Evolutionary conservation across 352 stramenopile genomes (phyloP), one percentile per base, ranked within the genome.

Genomic region (Pythium rishiriense): DNA sequence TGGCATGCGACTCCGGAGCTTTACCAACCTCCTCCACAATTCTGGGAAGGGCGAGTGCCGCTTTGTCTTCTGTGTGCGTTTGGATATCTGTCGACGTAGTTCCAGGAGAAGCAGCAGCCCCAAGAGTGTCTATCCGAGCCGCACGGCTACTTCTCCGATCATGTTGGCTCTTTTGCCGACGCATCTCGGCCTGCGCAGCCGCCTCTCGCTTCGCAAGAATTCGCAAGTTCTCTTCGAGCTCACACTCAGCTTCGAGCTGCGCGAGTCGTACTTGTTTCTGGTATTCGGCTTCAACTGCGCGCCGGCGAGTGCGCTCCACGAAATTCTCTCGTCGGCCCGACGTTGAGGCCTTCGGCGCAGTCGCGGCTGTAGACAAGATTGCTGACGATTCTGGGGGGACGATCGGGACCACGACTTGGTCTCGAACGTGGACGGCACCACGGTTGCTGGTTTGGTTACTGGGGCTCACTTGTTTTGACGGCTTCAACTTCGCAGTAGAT

Each of bases 191-290:
- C 52, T 73, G 35, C 63, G 64, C 29, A 64, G 64, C 1, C 11
- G 74, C 77, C 39, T 84, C 73, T 0, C 80, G 71, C 35, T 69
- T 77, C 17, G 74, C 74, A 61, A 81, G 77, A 57, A 91, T 86
- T 15, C 78, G 75, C 33, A 91, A 52, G 43, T 91, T 91, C 54
- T 91, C 83, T 58, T 91, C 79, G 21, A 91, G 55, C 51, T 91
- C 83, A 46, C 83, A 91, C 60, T 91, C 78, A 2, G 78, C 78
- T 52, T 91, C 78, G 1, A 91, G 67, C 52, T 91, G 70, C 24
- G 78, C 83, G 8, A 91, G 67, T 6, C 80, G 82, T 46, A 88
- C 58, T 53, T 91, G 80, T 48, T 88, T 89, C 47, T 79, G 81
- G 45, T 88, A 87, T 42, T 88, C 80, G 6, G 77, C 71, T 63